Percentiles rank a stretch among this genome's conserved stretches.
phyloP scores from a whole-genome alignment of 331 rosid genomes.

The Telfairia occidentalis region DNA sequence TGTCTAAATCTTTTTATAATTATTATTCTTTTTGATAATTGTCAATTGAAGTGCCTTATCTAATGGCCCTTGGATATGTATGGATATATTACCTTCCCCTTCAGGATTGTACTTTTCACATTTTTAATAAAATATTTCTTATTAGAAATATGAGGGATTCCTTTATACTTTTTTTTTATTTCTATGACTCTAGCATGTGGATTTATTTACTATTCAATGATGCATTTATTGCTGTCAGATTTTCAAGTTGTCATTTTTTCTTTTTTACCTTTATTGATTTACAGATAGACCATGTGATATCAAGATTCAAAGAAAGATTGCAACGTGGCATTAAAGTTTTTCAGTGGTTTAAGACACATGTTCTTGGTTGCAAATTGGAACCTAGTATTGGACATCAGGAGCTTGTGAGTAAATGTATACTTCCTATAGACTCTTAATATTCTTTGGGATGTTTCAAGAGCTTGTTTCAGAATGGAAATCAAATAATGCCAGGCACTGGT shows the following conservation, averaged over 20 bases:
- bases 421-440: neutral
- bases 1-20: neutral
- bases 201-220: neutral
- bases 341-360: slow-evolving; percentile 63
- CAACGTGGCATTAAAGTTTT: slow-evolving; percentile 39
- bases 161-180: neutral
- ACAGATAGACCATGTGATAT: slow-evolving; percentile 52
- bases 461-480: neutral
- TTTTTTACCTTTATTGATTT: slow-evolving; percentile 11
- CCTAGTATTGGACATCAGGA: slow-evolving; percentile 69
- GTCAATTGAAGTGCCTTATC: neutral
- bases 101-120: neutral
- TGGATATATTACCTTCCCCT: neutral
- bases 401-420: slow-evolving; percentile 55
- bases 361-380: slow-evolving; percentile 55
- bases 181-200: neutral
- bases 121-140: neutral
- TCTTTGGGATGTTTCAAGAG: neutral
- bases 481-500: neutral
- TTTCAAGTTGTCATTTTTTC: neutral
- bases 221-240: neutral
- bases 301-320: slow-evolving; percentile 45
- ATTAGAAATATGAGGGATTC: neutral
- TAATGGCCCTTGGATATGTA: neutral
- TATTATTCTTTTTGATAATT: neutral